Evolutionary conservation across 2,329 filamentous ascomycete genomes (phyloP).

Genomic region (Fusarium cicatricum): DNA sequence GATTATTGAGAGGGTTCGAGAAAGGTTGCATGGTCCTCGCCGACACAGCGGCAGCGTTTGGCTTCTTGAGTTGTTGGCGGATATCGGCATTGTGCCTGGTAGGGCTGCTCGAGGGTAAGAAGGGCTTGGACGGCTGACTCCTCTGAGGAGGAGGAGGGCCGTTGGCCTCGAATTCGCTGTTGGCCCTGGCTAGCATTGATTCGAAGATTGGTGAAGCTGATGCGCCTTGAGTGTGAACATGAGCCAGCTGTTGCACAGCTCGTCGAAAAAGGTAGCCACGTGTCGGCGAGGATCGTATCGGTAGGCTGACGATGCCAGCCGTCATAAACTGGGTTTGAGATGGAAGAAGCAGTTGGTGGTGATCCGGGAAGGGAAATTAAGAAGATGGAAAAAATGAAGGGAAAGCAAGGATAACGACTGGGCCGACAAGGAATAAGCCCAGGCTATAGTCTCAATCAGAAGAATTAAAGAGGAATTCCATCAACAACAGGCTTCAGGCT

Average conservation of each 20-base stretch:
- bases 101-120: conserved; percentile 67
- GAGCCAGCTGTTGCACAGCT: conserved; percentile 36
- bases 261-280: conserved; percentile 38
- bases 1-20: conserved; percentile 39
- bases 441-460: neutral
- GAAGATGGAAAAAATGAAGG: neutral
- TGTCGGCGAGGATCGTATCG: conserved; percentile 50
- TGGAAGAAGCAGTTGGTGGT: neutral
- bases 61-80: conserved; percentile 59
- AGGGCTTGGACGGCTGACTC: conserved; percentile 56
- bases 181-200: conserved; percentile 50
- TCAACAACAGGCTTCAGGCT: conserved; percentile 11
- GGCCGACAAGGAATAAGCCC: conserved; percentile 2
- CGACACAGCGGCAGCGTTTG: conserved; percentile 50
- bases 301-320: conserved; percentile 44
- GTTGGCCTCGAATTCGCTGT: conserved; percentile 51
- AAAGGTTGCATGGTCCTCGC: conserved; percentile 48
- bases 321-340: conserved; percentile 45
- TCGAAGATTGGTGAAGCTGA: conserved; percentile 28
- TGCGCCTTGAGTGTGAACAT: conserved; percentile 34
- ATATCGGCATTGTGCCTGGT: conserved; percentile 56
- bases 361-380: neutral
- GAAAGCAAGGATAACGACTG: neutral
- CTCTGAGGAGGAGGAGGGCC: conserved; percentile 46
- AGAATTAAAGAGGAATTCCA: neutral